Base-by-base conservation (phyloP, 192 early-diverging fungal species). In the Nowakowskiella sp. region DNA sequence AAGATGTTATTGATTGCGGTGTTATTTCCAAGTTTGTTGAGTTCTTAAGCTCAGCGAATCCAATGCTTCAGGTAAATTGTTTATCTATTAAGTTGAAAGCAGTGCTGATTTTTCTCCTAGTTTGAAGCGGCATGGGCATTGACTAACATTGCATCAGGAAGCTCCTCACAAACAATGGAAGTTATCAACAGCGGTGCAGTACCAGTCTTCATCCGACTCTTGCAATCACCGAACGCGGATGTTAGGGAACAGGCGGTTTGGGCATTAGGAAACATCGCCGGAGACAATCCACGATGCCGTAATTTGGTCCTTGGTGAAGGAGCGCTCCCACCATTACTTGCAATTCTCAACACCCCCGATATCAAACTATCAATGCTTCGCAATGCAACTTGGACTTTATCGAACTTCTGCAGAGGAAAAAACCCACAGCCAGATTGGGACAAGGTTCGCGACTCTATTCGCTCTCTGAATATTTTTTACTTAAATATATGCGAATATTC, bases 181-280 rank as follows among this genome's bases (percentile, higher is more conserved):
- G 92, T 97, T 6, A 91, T 97, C 51, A 82, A 92, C n/a, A 70
- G 82, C 44, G 86, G 87, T 39, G 93, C 95, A 10, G 88, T 98
- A 21, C 92, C 90, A 42, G 72, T 85, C 31, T 98, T 98, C 62
- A 82, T 95, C 44, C 75, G 87, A 71, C 78, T 98, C 31, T 78
- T 98, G 47, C 74, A 81, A 66, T 89, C 84, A 51, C 76, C 77
- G 36, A 81, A 77, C 48, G 71, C 80, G 19, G 95, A 98, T 70
- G 93, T 98, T 29, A 83, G 83, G 53, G 95, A 98, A 73, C 93
- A 96, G 80, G 93, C 91, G 39, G 95, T 98, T 51, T 98, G 95
- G 95, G 95, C 95, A 31, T 78, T 98, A 44, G 95, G 95, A 51
- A 98, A 98, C 73, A 98, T 98, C 85, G 95, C 95, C 39, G 95